A percentile compares a stretch with the other conserved stretches of the same genome.
These are phyloP conservation scores for Penicillium sp. DNA, from an alignment of 2,329 filamentous ascomycete genomes.

Conservation along the genomic window DNA sequence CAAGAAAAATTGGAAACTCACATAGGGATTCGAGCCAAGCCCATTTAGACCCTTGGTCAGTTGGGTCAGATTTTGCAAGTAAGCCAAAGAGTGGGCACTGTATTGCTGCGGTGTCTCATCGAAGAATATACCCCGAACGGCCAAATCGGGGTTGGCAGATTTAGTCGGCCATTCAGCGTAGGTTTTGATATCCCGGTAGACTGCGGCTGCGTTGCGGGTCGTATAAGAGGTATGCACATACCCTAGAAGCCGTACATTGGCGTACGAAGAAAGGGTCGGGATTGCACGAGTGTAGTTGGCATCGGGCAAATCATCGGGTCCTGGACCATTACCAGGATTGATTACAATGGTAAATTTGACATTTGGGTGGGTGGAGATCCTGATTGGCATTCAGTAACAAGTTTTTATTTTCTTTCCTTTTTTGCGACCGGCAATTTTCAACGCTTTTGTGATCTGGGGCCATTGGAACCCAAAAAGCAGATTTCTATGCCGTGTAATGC, in stretches of 20 bases:
- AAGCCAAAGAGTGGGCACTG: constrained; percentile 30
- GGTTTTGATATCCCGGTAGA: constrained; percentile 45
- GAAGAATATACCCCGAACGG: constrained; percentile 51
- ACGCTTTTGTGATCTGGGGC: background rate
- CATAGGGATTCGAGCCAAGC: constrained; percentile 39
- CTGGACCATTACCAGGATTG: constrained; percentile 51
- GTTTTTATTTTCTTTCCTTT: constrained; percentile 1
- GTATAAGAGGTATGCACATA: constrained; percentile 55
- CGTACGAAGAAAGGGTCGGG: constrained; percentile 39
- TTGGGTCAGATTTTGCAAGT: constrained; percentile 34
- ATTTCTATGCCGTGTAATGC: constrained; percentile 9
- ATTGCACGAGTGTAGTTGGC: constrained; percentile 46
- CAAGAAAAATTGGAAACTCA: constrained; percentile 27
- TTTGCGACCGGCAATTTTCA: background rate
- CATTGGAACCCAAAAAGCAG: constrained; percentile 9
- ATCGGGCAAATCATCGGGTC: constrained; percentile 44
- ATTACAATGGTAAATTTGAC: constrained; percentile 53
- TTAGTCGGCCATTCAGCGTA: constrained; percentile 48
- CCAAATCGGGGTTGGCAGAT: constrained; percentile 37
- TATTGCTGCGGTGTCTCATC: constrained; percentile 49
- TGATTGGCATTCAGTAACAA: constrained; percentile 30
- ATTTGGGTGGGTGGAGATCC: constrained; percentile 39
- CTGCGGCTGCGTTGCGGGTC: constrained; percentile 40
- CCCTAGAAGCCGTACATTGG: constrained; percentile 52
- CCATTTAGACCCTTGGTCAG: constrained; percentile 32